A percentile compares a stretch with the other conserved stretches of the same genome.
These are phyloP conservation scores for Argentina anserina DNA, from an alignment of 306 rosid species.

Conservation along the genomic window DNA sequence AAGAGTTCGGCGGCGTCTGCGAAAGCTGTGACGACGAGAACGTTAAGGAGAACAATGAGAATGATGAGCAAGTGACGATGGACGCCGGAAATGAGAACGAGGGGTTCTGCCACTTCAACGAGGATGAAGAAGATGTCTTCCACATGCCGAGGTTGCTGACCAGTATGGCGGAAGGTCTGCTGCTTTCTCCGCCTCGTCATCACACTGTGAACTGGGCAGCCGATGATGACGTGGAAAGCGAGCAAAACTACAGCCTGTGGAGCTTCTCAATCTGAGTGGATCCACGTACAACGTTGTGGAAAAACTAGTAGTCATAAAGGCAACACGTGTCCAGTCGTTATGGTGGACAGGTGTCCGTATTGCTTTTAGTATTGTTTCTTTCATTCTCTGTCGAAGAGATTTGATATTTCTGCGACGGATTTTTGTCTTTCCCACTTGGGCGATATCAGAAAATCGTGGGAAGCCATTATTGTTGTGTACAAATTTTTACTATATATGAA, in stretches of 20 bases:
- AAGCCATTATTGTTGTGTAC: too few relatives aligned
- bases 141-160: conserved; percentile 39
- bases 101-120: neutral
- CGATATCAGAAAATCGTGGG: too few relatives aligned
- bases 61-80: neutral
- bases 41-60: neutral
- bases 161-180: conserved; percentile 51
- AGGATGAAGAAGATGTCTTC: conserved; percentile 34
- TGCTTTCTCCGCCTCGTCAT: conserved; percentile 37
- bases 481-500: too few relatives aligned
- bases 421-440: neutral
- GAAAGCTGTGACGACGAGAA: neutral
- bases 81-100: neutral
- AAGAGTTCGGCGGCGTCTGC: conserved; percentile 3
- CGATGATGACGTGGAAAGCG: conserved; percentile 25
- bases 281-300: neutral
- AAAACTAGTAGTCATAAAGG: neutral
- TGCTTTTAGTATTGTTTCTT: neutral
- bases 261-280: neutral
- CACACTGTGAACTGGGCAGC: neutral
- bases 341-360: neutral
- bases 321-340: neutral
- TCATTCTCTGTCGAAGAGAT: neutral
- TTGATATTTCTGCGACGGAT: neutral
- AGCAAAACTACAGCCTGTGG: conserved; percentile 9